Percentiles rank a stretch among this genome's conserved stretches.
Conservation (phyloP, 2,329 filamentous ascomycete genomes). For the Geoglossum cookeanum region DNA sequence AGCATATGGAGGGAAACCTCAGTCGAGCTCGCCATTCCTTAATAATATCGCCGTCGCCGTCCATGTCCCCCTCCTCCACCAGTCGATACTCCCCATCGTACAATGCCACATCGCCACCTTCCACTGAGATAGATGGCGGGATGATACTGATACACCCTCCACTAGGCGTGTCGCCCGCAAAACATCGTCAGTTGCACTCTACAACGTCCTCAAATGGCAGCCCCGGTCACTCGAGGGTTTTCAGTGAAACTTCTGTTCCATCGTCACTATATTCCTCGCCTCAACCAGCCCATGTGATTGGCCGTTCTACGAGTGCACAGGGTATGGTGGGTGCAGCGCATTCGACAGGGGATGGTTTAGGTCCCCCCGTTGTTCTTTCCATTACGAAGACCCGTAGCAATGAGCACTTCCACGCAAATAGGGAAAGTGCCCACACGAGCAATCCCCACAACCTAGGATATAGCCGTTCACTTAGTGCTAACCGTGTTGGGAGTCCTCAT, state of each 20-base stretch:
- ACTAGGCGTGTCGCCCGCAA: conserved; percentile 4
- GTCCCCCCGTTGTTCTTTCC: background rate
- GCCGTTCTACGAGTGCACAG: background rate
- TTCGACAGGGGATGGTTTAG: background rate
- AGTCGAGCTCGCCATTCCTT: conserved; percentile 56
- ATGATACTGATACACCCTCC: background rate
- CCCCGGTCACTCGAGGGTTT: conserved; percentile 20
- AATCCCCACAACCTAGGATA: background rate
- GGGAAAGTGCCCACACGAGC: background rate
- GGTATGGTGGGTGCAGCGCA: background rate
- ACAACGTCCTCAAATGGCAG: conserved; percentile 17
- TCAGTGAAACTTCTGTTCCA: conserved; percentile 23
- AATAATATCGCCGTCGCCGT: conserved; percentile 30
- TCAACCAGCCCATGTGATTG: conserved; percentile 6
- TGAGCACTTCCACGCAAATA: background rate
- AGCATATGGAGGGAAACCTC: conserved; percentile 91
- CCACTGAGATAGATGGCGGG: background rate
- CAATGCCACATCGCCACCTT: background rate
- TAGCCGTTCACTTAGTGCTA: background rate
- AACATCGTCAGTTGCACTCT: conserved; percentile 8
- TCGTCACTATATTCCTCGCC: conserved; percentile 9
- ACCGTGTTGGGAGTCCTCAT: background rate
- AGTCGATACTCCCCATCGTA: conserved; percentile 1
- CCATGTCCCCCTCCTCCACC: conserved; percentile 23
- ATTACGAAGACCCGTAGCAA: background rate